Evolutionary conservation across 495 filamentous ascomycete genomes (phyloP).

Genomic region (Neurospora discreta): DNA sequence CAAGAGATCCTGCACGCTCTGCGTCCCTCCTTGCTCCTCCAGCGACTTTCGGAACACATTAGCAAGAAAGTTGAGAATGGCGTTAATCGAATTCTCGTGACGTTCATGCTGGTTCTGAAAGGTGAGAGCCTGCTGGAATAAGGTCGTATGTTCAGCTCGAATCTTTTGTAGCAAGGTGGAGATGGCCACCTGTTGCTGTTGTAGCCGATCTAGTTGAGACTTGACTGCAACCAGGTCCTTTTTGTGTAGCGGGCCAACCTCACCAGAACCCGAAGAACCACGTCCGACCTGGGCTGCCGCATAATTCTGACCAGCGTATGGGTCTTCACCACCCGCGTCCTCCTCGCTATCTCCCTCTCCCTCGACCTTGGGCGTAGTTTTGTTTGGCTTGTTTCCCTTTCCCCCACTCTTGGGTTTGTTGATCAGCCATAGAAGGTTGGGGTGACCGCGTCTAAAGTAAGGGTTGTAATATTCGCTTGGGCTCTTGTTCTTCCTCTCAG

Average conservation of each 20-base stretch:
- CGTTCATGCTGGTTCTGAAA: constrained; percentile 89
- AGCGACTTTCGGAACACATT: constrained; percentile 79
- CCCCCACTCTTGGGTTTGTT: constrained; percentile 78
- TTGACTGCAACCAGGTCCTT: constrained; percentile 70
- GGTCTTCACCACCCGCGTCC: constrained; percentile 37
- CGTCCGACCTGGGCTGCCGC: constrained; percentile 6
- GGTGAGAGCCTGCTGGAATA: constrained; percentile 78
- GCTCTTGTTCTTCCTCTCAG: constrained; percentile 91
- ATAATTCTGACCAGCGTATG: constrained; percentile 7
- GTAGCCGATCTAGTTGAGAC: constrained; percentile 66
- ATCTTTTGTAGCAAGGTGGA: constrained; percentile 66
- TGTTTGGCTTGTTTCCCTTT: constrained; percentile 33
- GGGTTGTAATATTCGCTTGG: constrained; percentile 96
- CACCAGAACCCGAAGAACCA: constrained; percentile 18
- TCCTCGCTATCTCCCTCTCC: constrained; percentile 62
- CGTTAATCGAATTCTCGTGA: constrained; percentile 96
- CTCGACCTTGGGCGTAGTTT: constrained; percentile 55
- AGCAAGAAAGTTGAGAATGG: constrained; percentile 90
- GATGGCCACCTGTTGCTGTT: constrained; percentile 76
- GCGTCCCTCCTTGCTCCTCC: constrained; percentile 46
- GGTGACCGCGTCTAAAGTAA: constrained; percentile 87
- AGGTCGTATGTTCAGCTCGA: constrained; percentile 72
- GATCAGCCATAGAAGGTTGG: constrained; percentile 93
- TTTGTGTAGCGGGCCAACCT: constrained; percentile 49
- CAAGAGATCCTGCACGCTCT: constrained; percentile 62